Base-by-base conservation (phyloP, 768 basidiomycete species). In the Boletus barrowsii region DNA sequence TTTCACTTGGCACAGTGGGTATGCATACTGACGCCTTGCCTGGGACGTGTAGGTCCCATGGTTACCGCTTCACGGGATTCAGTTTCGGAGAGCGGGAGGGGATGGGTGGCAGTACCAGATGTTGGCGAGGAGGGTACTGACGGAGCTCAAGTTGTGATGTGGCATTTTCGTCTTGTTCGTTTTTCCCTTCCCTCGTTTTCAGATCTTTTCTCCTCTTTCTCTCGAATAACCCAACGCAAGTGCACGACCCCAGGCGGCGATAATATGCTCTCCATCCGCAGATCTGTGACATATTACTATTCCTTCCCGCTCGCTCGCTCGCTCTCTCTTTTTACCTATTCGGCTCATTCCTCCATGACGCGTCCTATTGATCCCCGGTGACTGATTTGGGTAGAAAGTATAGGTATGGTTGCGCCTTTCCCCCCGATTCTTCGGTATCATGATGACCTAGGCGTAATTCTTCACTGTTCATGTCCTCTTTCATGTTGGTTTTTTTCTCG, bases 61-160 rank as follows among this genome's bases (percentile, higher is more conserved):
- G 86, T 75, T 98, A 46, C 93, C 93, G 3, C 73, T 98, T 18
- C 90, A 98, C 70, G 95, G 96, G 3, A 88, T 98, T 42, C 96
- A 98, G 66, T 98, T 98, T 75, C 84, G 96, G 45, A 80, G 96
- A 56, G 82, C 86, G 1, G 83, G 89, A 26, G 95, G 95, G 2
- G 91, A 96, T 60, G 90, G 88, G 0, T 98, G 94, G 94, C 93
- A 97, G 72, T 98, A 98, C 71, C 93, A 95, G 68, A 93, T 93
- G 90, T 80, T 98, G 39, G 94, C 91, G 22, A 80, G 90, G 61
- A 80, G 90, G 55, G 91, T 93, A 39, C 73, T 93, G 62, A 93
- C 90, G 37, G 91, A 93, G 70, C 79, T 93, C 68, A 93, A 93
- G 73, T 73, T 93, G 77, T 93, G 73, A 82, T 62, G 46, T 6